These are phyloP conservation scores for Hanseniaspora vineae DNA, from an alignment of 805 yeast species.

Conservation along the genomic window DNA sequence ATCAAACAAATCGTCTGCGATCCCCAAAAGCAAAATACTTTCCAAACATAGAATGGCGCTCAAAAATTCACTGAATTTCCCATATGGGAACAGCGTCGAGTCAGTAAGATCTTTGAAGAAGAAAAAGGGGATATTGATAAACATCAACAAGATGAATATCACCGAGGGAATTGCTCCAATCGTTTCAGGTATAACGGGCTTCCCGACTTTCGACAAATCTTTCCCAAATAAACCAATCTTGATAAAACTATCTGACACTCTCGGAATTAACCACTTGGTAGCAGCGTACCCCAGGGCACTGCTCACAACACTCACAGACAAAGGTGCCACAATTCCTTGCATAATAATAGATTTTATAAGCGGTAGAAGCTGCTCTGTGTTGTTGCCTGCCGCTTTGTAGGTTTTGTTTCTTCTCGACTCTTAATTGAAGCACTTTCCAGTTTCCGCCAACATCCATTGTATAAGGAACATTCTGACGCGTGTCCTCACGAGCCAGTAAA, in stretches of 20 bases:
- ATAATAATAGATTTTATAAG: background rate
- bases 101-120: constrained; percentile 40
- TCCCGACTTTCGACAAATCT: constrained; percentile 67
- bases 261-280: constrained; percentile 54
- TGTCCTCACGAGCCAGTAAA: too few species aligned
- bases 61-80: constrained; percentile 71
- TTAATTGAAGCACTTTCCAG: too few species aligned
- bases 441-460: too few species aligned
- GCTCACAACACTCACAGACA: background rate
- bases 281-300: constrained; percentile 41
- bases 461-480: too few species aligned
- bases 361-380: too few species aligned
- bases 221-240: constrained; percentile 74
- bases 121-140: constrained; percentile 76
- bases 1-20: constrained; percentile 91
- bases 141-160: constrained; percentile 68
- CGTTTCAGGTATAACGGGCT: constrained; percentile 73
- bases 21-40: constrained; percentile 72
- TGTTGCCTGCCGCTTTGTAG: too few species aligned
- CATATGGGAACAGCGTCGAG: constrained; percentile 49
- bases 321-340: background rate
- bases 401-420: too few species aligned
- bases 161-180: constrained; percentile 85
- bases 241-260: constrained; percentile 51
- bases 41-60: constrained; percentile 76